Conservation (phyloP, 805 yeast genomes). For the Schizosaccharomyces octosporus region DNA sequence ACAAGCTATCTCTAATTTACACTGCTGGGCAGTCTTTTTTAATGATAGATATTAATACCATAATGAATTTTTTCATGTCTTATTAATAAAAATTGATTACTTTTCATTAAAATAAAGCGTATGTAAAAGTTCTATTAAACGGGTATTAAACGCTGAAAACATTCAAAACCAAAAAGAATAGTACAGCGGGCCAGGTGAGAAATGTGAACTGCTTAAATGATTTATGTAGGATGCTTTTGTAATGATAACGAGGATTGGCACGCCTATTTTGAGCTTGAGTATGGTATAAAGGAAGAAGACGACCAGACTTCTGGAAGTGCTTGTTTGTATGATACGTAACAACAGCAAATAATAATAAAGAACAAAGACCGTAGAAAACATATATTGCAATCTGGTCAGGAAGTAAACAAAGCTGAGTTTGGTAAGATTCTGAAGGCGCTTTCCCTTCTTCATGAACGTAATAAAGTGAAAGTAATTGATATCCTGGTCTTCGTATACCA, state of each 20-base stretch:
- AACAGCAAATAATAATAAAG: neutral
- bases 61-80: too few relatives aligned
- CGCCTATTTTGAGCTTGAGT: neutral
- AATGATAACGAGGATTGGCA: too few relatives aligned
- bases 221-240: too few relatives aligned
- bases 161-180: too few relatives aligned
- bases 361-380: slow-evolving; percentile 3
- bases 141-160: too few relatives aligned
- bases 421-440: slow-evolving; percentile 3
- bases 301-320: neutral
- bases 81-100: too few relatives aligned
- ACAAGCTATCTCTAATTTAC: neutral
- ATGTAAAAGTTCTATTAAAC: too few relatives aligned
- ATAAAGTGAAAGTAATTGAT: slow-evolving; percentile 47
- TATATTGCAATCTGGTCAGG: slow-evolving; percentile 9
- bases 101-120: too few relatives aligned
- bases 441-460: slow-evolving; percentile 6
- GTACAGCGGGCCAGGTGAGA: too few relatives aligned
- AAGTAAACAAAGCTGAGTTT: slow-evolving; percentile 10
- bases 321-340: neutral
- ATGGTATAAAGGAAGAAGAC: neutral
- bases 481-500: slow-evolving; percentile 69
- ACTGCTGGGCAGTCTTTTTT: neutral
- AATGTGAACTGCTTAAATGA: too few relatives aligned
- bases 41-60: neutral